Conservation (phyloP, 2,329 filamentous ascomycete species). For the Diaporthe humulicola region DNA sequence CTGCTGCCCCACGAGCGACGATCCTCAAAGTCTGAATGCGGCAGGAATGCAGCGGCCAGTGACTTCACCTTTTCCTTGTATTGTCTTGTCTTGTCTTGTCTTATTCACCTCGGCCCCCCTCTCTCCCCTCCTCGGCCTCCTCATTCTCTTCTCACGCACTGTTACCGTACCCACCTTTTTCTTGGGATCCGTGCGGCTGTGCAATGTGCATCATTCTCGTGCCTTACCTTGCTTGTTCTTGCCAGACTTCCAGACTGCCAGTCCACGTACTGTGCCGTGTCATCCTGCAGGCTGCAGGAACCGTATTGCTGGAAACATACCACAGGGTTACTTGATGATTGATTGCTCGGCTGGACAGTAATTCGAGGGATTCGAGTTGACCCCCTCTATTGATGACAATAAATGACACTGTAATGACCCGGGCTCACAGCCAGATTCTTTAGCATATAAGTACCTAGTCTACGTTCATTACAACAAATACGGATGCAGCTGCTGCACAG, state of each 20-base stretch:
- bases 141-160: background rate
- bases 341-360: background rate
- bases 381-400: background rate
- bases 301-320: constrained; percentile 24
- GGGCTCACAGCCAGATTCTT: background rate
- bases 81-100: constrained; percentile 17
- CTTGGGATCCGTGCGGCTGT: constrained; percentile 25
- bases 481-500: constrained; percentile 12
- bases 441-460: background rate
- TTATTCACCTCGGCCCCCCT: constrained; percentile 15
- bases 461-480: background rate
- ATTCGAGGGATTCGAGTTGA: background rate
- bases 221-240: background rate
- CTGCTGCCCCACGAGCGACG: constrained; percentile 27
- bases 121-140: background rate
- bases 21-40: constrained; percentile 28
- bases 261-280: background rate
- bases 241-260: background rate
- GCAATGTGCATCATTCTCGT: constrained; percentile 23
- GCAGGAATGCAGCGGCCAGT: constrained; percentile 16
- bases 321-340: background rate
- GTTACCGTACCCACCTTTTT: background rate
- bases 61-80: constrained; percentile 24
- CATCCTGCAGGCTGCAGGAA: constrained; percentile 25
- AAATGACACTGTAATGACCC: background rate